Evolutionary conservation across 371 early-diverging fungal genomes (phyloP).

Genomic region (Batrachochytrium dendrobatidis): DNA sequence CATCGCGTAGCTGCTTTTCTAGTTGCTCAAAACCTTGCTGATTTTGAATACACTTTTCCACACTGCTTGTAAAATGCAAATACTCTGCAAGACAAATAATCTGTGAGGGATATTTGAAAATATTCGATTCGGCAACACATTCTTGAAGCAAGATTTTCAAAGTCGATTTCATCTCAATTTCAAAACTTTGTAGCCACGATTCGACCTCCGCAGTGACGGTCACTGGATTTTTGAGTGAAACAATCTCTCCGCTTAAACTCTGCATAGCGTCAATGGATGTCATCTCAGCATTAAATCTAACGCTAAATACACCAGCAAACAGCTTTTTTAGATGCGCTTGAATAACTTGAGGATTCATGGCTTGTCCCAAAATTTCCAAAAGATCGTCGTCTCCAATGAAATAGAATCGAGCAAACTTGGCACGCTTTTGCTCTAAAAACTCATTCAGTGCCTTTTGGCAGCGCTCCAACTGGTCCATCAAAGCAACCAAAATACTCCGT

Average conservation of each 20-base stretch:
- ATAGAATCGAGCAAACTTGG: slow-evolving; percentile 45
- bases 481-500: slow-evolving; percentile 21
- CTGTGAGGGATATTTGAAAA: slow-evolving; percentile 41
- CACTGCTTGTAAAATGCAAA: slow-evolving; percentile 38
- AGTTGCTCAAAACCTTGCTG: slow-evolving; percentile 12
- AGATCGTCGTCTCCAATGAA: slow-evolving; percentile 52
- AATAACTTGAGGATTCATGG: slow-evolving; percentile 41
- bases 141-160: slow-evolving; percentile 22
- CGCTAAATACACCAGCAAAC: slow-evolving; percentile 43
- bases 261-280: slow-evolving; percentile 35
- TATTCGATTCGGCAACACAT: slow-evolving; percentile 26
- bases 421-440: slow-evolving; percentile 45
- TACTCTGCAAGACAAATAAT: slow-evolving; percentile 36
- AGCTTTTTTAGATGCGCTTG: slow-evolving; percentile 47
- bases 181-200: slow-evolving; percentile 39
- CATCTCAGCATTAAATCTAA: slow-evolving; percentile 30
- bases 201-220: slow-evolving; percentile 41
- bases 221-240: slow-evolving; percentile 33
- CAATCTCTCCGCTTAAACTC: slow-evolving; percentile 42
- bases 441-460: slow-evolving; percentile 50
- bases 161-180: slow-evolving; percentile 37
- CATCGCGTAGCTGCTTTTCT: slow-evolving; percentile 17
- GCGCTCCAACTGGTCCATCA: slow-evolving; percentile 44
- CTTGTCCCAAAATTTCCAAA: slow-evolving; percentile 48
- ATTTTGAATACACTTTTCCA: slow-evolving; percentile 27